A percentile compares a stretch with the other conserved stretches of the same genome.
Evolutionary conservation across 2,329 filamentous ascomycete genomes (phyloP).

Genomic region (Geosmithia flava): DNA sequence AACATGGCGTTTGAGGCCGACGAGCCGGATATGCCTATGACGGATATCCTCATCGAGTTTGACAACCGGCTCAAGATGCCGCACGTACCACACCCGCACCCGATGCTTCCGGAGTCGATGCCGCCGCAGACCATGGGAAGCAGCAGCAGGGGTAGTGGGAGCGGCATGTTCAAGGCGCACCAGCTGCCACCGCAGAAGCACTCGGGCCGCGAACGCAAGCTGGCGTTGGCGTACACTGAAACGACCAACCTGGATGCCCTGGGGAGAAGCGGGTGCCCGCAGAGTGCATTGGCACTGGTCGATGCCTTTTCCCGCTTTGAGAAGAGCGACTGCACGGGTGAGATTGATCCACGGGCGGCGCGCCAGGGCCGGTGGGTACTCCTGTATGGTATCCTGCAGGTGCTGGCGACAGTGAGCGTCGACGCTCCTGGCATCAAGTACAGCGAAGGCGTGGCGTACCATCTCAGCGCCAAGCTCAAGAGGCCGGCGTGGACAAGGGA

Average conservation of each 20-base stretch:
- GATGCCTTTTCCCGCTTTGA: constrained; percentile 45
- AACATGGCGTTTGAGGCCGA: constrained; percentile 36
- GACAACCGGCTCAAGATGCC: constrained; percentile 51
- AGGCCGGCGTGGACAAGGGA: constrained; percentile 40
- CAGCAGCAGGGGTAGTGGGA: neutral
- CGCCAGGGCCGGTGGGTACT: constrained; percentile 49
- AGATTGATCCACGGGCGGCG: constrained; percentile 40
- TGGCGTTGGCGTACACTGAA: constrained; percentile 45
- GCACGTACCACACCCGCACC: constrained; percentile 56
- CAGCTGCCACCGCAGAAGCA: constrained; percentile 6
- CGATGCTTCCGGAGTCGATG: constrained; percentile 45
- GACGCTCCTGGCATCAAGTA: constrained; percentile 41
- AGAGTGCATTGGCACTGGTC: constrained; percentile 33
- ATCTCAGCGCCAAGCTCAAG: constrained; percentile 39
- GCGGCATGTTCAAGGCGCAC: constrained; percentile 14
- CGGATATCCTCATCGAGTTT: constrained; percentile 53
- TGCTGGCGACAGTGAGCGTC: constrained; percentile 44
- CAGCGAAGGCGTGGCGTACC: constrained; percentile 40
- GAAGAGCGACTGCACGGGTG: constrained; percentile 35
- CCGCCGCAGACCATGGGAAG: constrained; percentile 11
- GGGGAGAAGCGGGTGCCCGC: constrained; percentile 33
- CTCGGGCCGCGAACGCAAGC: constrained; percentile 27
- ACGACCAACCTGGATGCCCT: constrained; percentile 47
- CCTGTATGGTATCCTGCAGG: constrained; percentile 48
- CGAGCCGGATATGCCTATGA: constrained; percentile 44